Evolutionary conservation across 1,139 yeast species (phyloP).

Genomic region (Sugiyamaella castrensis): DNA sequence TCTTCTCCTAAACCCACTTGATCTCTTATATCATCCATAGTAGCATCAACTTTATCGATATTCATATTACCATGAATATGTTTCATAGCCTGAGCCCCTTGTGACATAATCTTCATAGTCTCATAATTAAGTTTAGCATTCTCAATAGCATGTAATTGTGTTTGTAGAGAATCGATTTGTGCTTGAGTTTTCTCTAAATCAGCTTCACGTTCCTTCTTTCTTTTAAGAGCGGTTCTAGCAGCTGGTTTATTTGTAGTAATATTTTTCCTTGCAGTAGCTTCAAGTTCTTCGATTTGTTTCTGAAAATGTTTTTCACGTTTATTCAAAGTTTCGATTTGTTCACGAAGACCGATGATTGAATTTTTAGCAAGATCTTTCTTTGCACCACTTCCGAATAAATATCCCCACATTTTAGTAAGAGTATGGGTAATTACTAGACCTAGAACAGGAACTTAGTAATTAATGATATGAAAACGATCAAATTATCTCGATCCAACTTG

Average conservation of each 20-base stretch:
- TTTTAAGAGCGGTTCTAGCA: constrained; percentile 84
- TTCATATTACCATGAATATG: constrained; percentile 93
- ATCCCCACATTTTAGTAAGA: constrained; percentile 24
- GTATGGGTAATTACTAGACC: no score
- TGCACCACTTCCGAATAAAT: constrained; percentile 61
- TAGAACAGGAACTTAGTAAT: no score
- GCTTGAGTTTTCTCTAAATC: constrained; percentile 79
- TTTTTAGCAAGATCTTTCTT: constrained; percentile 82
- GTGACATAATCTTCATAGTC: constrained; percentile 98
- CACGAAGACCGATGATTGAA: constrained; percentile 87
- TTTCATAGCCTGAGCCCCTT: constrained; percentile 96
- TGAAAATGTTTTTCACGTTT: constrained; percentile 84
- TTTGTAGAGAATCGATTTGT: constrained; percentile 85
- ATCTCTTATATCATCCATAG: constrained; percentile 98
- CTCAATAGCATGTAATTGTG: constrained; percentile 86
- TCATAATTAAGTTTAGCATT: constrained; percentile 94
- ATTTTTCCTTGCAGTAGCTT: constrained; percentile 70
- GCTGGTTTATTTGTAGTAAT: constrained; percentile 66
- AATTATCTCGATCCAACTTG: no score
- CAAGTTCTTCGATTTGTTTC: constrained; percentile 80
- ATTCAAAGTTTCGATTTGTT: constrained; percentile 79
- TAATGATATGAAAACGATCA: no score
- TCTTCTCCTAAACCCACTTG: constrained; percentile 95
- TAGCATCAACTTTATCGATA: constrained; percentile 93
- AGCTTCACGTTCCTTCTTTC: constrained; percentile 77